Conservation (phyloP, 495 filamentous ascomycete genomes). For the Copromyces sp. region DNA sequence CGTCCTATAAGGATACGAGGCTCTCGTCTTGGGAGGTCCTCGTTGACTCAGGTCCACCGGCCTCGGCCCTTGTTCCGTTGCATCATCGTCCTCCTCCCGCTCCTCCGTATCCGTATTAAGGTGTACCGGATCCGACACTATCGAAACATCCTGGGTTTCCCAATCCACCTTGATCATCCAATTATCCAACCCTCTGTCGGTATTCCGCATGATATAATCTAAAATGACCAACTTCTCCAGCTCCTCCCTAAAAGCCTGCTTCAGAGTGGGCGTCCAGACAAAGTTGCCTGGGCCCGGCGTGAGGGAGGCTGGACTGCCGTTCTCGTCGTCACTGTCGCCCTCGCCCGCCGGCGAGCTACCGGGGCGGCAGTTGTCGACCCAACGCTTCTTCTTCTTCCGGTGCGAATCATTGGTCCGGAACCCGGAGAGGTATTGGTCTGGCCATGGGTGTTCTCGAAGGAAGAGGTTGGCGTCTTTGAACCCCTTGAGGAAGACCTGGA, state of each 20-base stretch:
- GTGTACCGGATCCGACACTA: constrained; percentile 72
- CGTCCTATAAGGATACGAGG: constrained; percentile 58
- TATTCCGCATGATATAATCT: constrained; percentile 99
- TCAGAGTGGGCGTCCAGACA: constrained; percentile 79
- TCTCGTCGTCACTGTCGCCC: constrained; percentile 56
- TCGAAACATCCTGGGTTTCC: constrained; percentile 68
- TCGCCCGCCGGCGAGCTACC: constrained; percentile 51
- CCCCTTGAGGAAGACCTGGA: constrained; percentile 93
- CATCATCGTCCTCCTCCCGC: constrained; percentile 41
- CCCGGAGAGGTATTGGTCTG: constrained; percentile 76
- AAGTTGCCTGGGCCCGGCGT: constrained; percentile 46
- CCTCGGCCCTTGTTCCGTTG: constrained; percentile 48
- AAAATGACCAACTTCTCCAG: constrained; percentile 95
- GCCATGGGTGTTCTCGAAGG: constrained; percentile 90
- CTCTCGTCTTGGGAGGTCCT: constrained; percentile 33
- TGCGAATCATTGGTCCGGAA: constrained; percentile 62
- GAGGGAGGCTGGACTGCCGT: constrained; percentile 27
- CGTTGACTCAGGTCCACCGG: constrained; percentile 44
- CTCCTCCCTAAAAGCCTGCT: constrained; percentile 89
- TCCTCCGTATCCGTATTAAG: constrained; percentile 42
- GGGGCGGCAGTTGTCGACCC: constrained; percentile 80
- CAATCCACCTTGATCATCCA: constrained; percentile 99
- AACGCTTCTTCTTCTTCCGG: constrained; percentile 58
- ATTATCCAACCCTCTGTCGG: constrained; percentile 91
- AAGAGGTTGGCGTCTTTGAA: constrained; percentile 97